phyloP scores from a whole-genome alignment of 371 early-diverging fungal species.

The Funneliformis caledonium region DNA sequence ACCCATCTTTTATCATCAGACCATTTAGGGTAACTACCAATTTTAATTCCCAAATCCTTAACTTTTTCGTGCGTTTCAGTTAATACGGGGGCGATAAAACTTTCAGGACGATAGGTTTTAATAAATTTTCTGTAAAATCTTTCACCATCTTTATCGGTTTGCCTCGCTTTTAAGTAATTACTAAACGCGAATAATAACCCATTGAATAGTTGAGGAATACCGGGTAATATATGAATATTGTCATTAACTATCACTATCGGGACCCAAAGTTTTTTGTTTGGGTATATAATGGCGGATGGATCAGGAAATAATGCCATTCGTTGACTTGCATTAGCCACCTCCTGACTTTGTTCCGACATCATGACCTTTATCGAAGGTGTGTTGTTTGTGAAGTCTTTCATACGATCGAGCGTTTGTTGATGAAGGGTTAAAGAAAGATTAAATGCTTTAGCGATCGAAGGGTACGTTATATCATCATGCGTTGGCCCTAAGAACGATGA shows the following conservation, averaged over 20 bases:
- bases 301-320: slow-evolving; percentile 74
- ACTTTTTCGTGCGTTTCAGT: slow-evolving; percentile 54
- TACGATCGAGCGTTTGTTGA: slow-evolving; percentile 58
- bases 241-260: slow-evolving; percentile 66
- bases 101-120: slow-evolving; percentile 59
- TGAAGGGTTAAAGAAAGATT: slow-evolving; percentile 56
- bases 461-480: slow-evolving; percentile 76
- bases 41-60: slow-evolving; percentile 53
- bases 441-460: slow-evolving; percentile 68
- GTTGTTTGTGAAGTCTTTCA: slow-evolving; percentile 45
- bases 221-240: slow-evolving; percentile 76
- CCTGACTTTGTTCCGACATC: neutral
- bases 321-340: slow-evolving; percentile 52
- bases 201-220: slow-evolving; percentile 70
- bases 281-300: slow-evolving; percentile 52
- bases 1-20: slow-evolving; percentile 47
- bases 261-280: slow-evolving; percentile 64
- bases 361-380: neutral
- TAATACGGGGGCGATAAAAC: slow-evolving; percentile 60
- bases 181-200: slow-evolving; percentile 48
- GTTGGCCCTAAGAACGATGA: slow-evolving; percentile 56
- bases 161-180: slow-evolving; percentile 41
- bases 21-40: slow-evolving; percentile 76
- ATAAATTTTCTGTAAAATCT: slow-evolving; percentile 60
- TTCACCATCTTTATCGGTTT: slow-evolving; percentile 19